These are phyloP conservation scores for Mycena indigotica DNA, from an alignment of 768 basidiomycete species.

Conservation along the genomic window DNA sequence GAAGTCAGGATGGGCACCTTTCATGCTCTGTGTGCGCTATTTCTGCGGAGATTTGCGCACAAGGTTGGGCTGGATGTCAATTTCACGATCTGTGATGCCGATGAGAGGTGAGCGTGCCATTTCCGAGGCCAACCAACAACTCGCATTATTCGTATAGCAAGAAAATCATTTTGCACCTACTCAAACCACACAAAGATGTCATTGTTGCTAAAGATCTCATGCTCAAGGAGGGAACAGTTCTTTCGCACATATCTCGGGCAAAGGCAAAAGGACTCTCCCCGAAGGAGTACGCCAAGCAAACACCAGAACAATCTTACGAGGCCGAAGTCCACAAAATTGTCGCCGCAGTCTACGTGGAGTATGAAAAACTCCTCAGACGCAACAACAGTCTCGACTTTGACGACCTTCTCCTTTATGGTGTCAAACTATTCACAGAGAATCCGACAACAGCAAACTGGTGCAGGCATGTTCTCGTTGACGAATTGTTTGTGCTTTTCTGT, in stretches of 20 bases:
- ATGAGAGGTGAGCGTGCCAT: constrained; percentile 60
- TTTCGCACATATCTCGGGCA: constrained; percentile 73
- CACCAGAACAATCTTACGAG: constrained; percentile 15
- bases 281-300: constrained; percentile 42
- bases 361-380: constrained; percentile 59
- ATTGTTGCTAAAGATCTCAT: constrained; percentile 49
- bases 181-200: constrained; percentile 57
- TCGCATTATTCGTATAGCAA: constrained; percentile 46
- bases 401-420: constrained; percentile 75
- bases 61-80: constrained; percentile 64
- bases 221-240: constrained; percentile 56
- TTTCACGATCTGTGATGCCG: constrained; percentile 82
- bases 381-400: constrained; percentile 87
- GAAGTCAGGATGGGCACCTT: constrained; percentile 75
- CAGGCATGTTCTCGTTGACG: constrained; percentile 74
- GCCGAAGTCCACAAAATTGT: constrained; percentile 43
- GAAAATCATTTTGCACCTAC: constrained; percentile 59
- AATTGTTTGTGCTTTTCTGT: constrained; percentile 59
- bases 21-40: constrained; percentile 73
- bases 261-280: constrained; percentile 67
- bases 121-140: not conserved
- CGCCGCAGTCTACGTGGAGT: constrained; percentile 61
- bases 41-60: constrained; percentile 65
- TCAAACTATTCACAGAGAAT: constrained; percentile 59
- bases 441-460: constrained; percentile 58